phyloP scores from a whole-genome alignment of 352 stramenopile genomes.

The Halophytophthora polymorphica region DNA sequence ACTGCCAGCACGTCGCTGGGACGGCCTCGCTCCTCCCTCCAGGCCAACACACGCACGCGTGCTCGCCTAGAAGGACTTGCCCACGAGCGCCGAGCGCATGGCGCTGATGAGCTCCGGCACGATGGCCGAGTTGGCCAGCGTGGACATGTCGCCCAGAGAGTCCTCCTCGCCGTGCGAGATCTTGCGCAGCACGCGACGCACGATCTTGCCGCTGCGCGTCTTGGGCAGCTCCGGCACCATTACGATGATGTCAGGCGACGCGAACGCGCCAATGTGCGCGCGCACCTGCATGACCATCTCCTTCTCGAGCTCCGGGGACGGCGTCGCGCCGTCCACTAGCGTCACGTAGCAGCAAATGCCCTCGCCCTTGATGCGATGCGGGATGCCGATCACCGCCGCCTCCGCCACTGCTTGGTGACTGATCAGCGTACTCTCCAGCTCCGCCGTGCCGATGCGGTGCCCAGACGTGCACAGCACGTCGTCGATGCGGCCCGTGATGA shows the following conservation, averaged over 20 bases:
- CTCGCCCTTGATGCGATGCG: conserved; percentile 97
- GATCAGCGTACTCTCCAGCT: conserved; percentile 90
- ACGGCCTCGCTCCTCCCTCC: background rate
- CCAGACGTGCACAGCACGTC: conserved; percentile 95
- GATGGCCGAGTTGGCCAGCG: conserved; percentile 94
- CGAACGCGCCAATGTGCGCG: conserved; percentile 94
- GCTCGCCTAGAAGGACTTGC: conserved; percentile 53
- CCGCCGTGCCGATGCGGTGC: conserved; percentile 86
- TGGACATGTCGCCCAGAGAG: conserved; percentile 95
- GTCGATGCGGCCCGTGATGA: conserved; percentile 97
- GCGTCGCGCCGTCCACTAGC: conserved; percentile 79
- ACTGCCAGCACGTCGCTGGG: conserved; percentile 7
- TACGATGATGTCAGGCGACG: conserved; percentile 95
- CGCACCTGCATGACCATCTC: conserved; percentile 86
- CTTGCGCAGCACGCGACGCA: conserved; percentile 98
- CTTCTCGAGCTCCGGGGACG: conserved; percentile 54
- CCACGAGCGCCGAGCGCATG: conserved; percentile 65
- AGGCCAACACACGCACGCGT: conserved; percentile 10
- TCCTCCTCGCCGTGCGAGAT: conserved; percentile 94
- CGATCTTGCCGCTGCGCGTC: conserved; percentile 98
- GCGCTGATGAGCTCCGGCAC: conserved; percentile 92
- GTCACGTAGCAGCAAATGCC: conserved; percentile 95
- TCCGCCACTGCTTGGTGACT: conserved; percentile 91
- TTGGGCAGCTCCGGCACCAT: conserved; percentile 92
- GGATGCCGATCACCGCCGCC: conserved; percentile 93